These are phyloP conservation scores for Crithidia bombi DNA, from an alignment of 208 protist species.

Conservation along the genomic window DNA sequence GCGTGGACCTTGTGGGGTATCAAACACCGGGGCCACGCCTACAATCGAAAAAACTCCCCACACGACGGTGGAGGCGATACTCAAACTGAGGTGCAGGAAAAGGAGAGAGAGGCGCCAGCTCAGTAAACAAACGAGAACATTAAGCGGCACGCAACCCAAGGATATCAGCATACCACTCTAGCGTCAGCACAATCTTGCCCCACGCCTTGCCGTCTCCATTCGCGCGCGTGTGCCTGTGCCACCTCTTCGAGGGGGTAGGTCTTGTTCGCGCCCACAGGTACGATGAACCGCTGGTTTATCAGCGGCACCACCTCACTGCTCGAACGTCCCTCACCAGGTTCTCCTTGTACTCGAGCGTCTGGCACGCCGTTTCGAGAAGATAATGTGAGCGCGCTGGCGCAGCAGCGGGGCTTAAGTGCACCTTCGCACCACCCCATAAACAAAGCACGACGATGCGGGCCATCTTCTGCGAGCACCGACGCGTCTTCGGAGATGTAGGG, in stretches of 20 bases:
- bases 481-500: constrained; percentile 74
- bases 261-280: constrained; percentile 65
- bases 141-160: no score
- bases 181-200: constrained; percentile 79
- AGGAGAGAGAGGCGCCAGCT: no score
- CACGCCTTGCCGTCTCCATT: constrained; percentile 61
- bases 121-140: no score
- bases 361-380: constrained; percentile 81
- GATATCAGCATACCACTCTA: no score
- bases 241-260: constrained; percentile 77
- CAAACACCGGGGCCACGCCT: no score
- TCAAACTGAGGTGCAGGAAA: no score
- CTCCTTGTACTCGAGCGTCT: constrained; percentile 62
- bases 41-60: no score
- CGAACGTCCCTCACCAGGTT: constrained; percentile 57
- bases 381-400: constrained; percentile 59
- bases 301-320: constrained; percentile 66
- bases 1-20: no score
- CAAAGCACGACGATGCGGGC: constrained; percentile 67
- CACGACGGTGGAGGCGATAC: no score
- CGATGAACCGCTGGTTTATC: constrained; percentile 55
- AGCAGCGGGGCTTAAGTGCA: constrained; percentile 73
- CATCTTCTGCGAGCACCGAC: constrained; percentile 66
- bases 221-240: constrained; percentile 56
- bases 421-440: constrained; percentile 62